These are phyloP conservation scores for Brassica juncea DNA, from an alignment of 345 rosid genomes.

Conservation along the genomic window DNA sequence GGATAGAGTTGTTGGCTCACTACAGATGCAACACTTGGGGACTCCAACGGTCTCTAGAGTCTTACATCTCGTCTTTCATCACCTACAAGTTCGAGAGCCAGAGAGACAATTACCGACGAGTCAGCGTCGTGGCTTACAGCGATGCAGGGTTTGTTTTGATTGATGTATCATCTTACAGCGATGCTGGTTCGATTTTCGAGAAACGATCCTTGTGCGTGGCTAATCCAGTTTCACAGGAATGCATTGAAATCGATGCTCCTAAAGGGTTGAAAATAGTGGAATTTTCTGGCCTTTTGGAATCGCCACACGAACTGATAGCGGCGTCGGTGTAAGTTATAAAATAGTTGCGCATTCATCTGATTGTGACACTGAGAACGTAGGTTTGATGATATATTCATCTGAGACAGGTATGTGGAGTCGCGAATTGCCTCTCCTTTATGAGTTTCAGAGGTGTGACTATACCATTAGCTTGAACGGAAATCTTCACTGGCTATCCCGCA, in stretches of 20 bases:
- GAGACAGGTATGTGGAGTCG: neutral
- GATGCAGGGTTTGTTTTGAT: neutral
- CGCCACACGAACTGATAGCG: neutral
- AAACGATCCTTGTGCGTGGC: neutral
- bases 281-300: neutral
- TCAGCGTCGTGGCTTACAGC: neutral
- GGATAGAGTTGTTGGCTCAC: neutral
- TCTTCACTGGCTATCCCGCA: neutral
- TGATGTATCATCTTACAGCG: neutral
- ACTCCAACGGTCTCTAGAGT: neutral
- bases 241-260: neutral
- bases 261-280: neutral
- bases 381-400: constrained; percentile 1
- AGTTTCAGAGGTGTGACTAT: neutral
- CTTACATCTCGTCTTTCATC: neutral
- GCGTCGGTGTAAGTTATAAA: neutral
- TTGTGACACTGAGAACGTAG: neutral
- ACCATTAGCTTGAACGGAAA: neutral
- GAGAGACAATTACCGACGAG: neutral
- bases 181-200: neutral
- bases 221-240: neutral
- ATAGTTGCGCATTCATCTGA: neutral
- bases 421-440: neutral
- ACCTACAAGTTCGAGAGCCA: neutral
- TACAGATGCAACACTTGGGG: constrained; percentile 9